Conservation (phyloP, 169 alveolate genomes). For the Theileria sp. region DNA sequence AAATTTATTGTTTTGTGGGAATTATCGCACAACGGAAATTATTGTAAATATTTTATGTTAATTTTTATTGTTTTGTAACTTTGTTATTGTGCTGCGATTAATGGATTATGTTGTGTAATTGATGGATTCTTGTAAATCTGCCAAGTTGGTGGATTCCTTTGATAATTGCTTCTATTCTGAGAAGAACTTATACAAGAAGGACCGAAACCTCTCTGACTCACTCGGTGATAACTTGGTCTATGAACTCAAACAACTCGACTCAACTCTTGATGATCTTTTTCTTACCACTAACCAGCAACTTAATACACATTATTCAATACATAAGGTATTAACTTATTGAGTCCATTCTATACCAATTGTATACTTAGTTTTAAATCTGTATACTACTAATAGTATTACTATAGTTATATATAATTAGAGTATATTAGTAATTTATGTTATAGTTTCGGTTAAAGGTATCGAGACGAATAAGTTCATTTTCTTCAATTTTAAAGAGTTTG, state of each 20-base stretch:
- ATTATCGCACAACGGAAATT: neutral
- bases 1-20: neutral
- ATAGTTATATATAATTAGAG: neutral
- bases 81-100: neutral
- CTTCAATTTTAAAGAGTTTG: slow-evolving; percentile 38
- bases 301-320: slow-evolving; percentile 49
- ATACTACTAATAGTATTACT: neutral
- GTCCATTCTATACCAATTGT: neutral
- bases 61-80: no score
- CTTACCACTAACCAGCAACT: slow-evolving; percentile 22
- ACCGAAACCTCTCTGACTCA: slow-evolving; percentile 8
- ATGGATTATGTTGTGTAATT: neutral
- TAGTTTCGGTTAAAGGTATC: slow-evolving; percentile 64
- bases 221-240: slow-evolving; percentile 37
- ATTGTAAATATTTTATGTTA: neutral
- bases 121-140: slow-evolving; percentile 25
- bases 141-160: slow-evolving; percentile 38
- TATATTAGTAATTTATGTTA: neutral
- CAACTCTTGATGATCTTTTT: slow-evolving; percentile 58
- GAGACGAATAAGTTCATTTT: slow-evolving; percentile 57
- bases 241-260: slow-evolving; percentile 63
- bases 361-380: neutral
- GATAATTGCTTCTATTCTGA: slow-evolving; percentile 55
- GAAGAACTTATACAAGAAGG: slow-evolving; percentile 33
- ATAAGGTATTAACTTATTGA: slow-evolving; percentile 30